These are phyloP conservation scores for Colletotrichum godetiae DNA, from an alignment of 2,329 filamentous ascomycete species.

Conservation along the genomic window DNA sequence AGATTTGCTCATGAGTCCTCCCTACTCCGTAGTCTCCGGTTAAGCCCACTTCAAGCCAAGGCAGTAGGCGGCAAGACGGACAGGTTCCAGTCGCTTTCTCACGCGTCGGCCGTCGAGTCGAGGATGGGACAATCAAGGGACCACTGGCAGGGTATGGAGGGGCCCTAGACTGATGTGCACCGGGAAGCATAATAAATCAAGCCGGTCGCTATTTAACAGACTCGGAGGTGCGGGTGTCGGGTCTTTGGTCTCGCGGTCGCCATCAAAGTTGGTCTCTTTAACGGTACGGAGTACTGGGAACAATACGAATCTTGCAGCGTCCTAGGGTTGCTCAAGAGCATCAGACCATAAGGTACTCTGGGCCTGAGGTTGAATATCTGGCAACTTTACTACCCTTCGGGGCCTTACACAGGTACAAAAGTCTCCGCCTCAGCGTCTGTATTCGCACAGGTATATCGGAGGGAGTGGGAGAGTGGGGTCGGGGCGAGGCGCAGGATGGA, in stretches of 20 bases:
- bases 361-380: background rate
- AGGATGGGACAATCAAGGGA: background rate
- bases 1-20: constrained; percentile 2
- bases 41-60: constrained; percentile 19
- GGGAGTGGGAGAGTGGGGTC: constrained; percentile 3
- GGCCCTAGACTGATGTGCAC: background rate
- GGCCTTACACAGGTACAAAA: background rate
- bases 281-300: no score
- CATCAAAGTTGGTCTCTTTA: no score
- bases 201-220: background rate
- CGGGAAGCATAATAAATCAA: background rate
- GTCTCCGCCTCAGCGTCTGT: background rate
- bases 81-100: background rate
- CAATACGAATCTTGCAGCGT: no score
- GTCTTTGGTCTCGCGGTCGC: no score
- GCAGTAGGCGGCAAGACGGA: background rate
- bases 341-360: background rate
- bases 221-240: background rate
- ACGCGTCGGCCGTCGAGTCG: background rate
- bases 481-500: background rate
- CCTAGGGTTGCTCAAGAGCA: no score
- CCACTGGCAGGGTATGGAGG: background rate
- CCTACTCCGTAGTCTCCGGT: background rate
- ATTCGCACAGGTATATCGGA: background rate
- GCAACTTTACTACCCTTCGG: no score